Evolutionary conservation across 2,329 filamentous ascomycete species (phyloP).

Genomic region (Epichloe gansuensis): DNA sequence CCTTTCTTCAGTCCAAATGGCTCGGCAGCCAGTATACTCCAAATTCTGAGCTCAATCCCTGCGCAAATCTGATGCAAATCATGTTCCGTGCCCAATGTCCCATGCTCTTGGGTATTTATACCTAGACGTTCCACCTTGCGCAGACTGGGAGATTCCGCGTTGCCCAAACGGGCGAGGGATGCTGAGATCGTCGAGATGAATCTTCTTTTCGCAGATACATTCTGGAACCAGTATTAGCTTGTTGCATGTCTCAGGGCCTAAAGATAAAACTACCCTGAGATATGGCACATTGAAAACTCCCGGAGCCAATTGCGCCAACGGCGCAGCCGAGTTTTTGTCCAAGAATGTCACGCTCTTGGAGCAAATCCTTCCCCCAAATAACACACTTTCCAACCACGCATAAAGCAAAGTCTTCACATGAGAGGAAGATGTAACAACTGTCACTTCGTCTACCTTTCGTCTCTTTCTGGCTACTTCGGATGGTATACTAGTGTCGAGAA

Average conservation of each 20-base stretch:
- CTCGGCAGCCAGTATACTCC: slow-evolving; percentile 14
- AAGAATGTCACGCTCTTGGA: slow-evolving; percentile 12
- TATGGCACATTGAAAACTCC: slow-evolving; percentile 25
- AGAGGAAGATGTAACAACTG: neutral
- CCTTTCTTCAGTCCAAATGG: neutral
- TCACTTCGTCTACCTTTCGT: neutral
- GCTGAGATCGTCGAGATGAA: slow-evolving; percentile 17
- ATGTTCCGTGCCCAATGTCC: neutral
- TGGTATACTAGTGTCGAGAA: neutral
- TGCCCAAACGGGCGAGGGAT: slow-evolving; percentile 20
- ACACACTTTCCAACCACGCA: slow-evolving; percentile 13
- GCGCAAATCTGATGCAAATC: neutral
- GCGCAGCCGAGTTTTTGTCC: slow-evolving; percentile 8
- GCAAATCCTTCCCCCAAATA: slow-evolving; percentile 14
- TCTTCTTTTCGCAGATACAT: slow-evolving; percentile 14
- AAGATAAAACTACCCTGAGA: slow-evolving; percentile 17
- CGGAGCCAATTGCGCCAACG: slow-evolving; percentile 19
- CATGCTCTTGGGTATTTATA: neutral
- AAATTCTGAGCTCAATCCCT: slow-evolving; percentile 12
- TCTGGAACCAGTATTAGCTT: slow-evolving; percentile 11
- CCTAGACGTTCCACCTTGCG: slow-evolving; percentile 13
- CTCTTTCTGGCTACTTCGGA: neutral
- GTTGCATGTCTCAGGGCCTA: neutral
- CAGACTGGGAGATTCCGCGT: slow-evolving; percentile 22
- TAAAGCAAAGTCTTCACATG: neutral